Percentiles rank a stretch among this genome's conserved stretches.
These are phyloP conservation scores for Tetrapisispora nanseiensis DNA, from an alignment of 805 yeast genomes.

Conservation along the genomic window DNA sequence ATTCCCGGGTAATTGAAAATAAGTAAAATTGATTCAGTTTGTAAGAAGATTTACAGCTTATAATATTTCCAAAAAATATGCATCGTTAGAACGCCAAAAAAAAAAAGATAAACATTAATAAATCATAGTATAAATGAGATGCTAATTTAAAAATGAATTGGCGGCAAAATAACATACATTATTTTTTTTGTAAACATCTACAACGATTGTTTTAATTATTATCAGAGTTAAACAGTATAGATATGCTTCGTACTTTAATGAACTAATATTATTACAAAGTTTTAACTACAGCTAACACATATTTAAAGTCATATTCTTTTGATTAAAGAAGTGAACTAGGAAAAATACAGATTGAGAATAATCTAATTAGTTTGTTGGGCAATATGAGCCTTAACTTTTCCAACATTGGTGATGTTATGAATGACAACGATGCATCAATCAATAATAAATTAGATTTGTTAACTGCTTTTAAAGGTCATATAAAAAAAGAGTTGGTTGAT, in stretches of 20 bases:
- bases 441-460: conserved; percentile 15
- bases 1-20: too few relatives aligned
- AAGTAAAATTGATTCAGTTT: too few relatives aligned
- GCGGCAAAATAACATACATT: neutral
- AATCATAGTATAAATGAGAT: neutral
- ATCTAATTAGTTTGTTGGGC: neutral
- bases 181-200: neutral
- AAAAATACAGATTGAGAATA: too few relatives aligned
- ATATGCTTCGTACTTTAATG: too few relatives aligned
- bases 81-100: neutral
- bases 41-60: too few relatives aligned
- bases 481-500: conserved; percentile 27
- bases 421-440: conserved; percentile 3
- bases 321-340: too few relatives aligned
- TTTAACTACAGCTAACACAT: neutral
- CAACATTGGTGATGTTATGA: neutral
- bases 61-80: too few relatives aligned
- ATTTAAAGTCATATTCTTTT: too few relatives aligned
- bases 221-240: too few relatives aligned
- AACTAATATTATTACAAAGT: neutral
- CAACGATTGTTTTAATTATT: neutral
- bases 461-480: conserved; percentile 27
- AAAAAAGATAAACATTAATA: neutral
- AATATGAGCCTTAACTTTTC: neutral
- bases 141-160: too few relatives aligned